Base-by-base conservation (phyloP, 176 grass and related monocot species). In the Lolium multiflorum region DNA sequence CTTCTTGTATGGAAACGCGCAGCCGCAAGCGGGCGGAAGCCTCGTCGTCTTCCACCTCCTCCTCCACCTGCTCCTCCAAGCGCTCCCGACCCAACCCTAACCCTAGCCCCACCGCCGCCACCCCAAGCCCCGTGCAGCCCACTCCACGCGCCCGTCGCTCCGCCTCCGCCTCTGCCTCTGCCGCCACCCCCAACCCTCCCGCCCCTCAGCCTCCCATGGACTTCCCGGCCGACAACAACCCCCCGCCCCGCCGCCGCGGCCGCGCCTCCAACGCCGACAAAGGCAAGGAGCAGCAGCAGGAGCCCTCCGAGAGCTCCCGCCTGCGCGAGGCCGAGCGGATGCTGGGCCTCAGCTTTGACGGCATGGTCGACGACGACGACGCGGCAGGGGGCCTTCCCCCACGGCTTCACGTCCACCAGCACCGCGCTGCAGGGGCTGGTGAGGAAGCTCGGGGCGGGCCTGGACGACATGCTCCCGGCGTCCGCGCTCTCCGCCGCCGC, bases 11-110 rank as follows among this genome's bases (percentile, higher is more conserved):
- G 94, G 94, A 97, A 97, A 97, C 94, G 86, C 92, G 94, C 73
- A 97, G 94, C 90, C 88, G 94, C 90, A 97, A 97, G 92, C 90
- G 94, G 90, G 94, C 94, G 94, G 92, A 92, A 92, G 92, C 94
- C 85, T 94, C 95, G 84, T 92, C 90, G 94, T 97, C 95, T 94
- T 91, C 77, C 88, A 87, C 86, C 77, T 68, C 62, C 28, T 31
- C 28, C 16, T 84, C 94, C 2, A 78, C 86, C 76, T 75, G 76
- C 83, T 71, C 73, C 59, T 77, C 80, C 79, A 82, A 86, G 83
- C 88, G 83, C 52, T 68, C 83, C 46, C 91, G 81, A 18, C 76
- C 73, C 71, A 88, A 82, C 75, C 85, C 82, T 85, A 90, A 88
- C 84, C 88, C 81, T 69, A 86, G 52, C 44, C 60, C 82, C 3